phyloP scores from a whole-genome alignment of 441 rosid species.

The Syzygium syzygioides region DNA sequence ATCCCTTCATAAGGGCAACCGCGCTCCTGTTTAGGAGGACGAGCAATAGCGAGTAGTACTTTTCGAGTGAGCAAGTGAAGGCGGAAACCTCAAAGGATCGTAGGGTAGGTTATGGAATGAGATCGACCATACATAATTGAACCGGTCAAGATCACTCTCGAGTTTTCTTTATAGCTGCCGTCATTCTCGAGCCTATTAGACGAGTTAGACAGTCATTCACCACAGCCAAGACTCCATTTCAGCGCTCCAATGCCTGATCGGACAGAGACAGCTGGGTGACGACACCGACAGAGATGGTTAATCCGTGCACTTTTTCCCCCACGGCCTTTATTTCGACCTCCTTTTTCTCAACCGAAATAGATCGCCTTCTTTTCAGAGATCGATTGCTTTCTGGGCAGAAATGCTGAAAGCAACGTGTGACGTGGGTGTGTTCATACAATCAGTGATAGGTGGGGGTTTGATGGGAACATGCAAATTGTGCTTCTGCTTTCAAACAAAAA shows the following conservation, averaged over 20 bases:
- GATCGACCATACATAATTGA: neutral
- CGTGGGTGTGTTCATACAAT: neutral
- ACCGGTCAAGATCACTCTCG: neutral
- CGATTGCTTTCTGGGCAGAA: neutral
- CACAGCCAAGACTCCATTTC: neutral
- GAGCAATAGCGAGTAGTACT: neutral
- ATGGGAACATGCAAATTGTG: neutral
- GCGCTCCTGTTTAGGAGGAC: neutral
- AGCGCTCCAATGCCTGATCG: neutral
- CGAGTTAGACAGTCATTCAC: neutral
- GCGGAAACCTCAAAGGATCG: neutral
- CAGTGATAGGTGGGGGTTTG: neutral
- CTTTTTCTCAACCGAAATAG: neutral
- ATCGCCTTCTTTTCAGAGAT: neutral
- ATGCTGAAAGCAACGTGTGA: neutral
- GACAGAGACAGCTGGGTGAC: neutral
- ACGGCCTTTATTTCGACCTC: neutral
- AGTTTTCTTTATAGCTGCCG: neutral
- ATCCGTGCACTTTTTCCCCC: neutral
- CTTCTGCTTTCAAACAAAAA: neutral
- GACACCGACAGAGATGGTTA: neutral
- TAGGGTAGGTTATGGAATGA: neutral
- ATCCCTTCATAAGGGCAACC: neutral
- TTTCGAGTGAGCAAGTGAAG: neutral
- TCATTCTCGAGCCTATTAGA: neutral